These are phyloP conservation scores for Apiospora malaysiana DNA, from an alignment of 2,329 filamentous ascomycete species.

Conservation along the genomic window DNA sequence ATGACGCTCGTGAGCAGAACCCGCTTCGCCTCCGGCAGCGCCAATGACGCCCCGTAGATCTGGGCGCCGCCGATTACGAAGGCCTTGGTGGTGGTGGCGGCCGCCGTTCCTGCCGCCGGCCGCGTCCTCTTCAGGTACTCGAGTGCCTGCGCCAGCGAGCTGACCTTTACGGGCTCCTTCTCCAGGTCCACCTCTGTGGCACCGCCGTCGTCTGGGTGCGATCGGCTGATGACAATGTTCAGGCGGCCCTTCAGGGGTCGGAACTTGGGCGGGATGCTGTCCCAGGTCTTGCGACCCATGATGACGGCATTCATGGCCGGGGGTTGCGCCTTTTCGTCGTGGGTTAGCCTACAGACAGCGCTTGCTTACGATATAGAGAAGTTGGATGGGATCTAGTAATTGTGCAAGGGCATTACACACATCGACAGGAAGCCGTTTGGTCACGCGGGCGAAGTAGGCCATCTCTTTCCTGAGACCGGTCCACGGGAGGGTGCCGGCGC, in stretches of 20 bases:
- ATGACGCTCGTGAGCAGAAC: conserved; percentile 74
- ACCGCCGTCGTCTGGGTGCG: conserved; percentile 37
- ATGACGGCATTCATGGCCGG: conserved; percentile 74
- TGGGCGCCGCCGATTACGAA: conserved; percentile 92
- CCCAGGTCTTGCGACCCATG: conserved; percentile 98
- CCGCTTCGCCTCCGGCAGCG: conserved; percentile 59
- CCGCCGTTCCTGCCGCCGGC: conserved; percentile 50
- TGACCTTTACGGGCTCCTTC: conserved; percentile 62
- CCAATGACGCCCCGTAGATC: conserved; percentile 78
- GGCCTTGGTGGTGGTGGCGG: conserved; percentile 50
- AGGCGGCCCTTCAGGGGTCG: conserved; percentile 79
- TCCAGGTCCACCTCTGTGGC: conserved; percentile 30
- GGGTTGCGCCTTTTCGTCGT: conserved; percentile 32
- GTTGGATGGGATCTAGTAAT: neutral
- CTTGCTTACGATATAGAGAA: neutral
- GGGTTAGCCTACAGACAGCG: neutral
- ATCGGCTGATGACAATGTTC: conserved; percentile 80
- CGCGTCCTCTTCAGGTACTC: conserved; percentile 45
- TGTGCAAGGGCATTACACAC: conserved; percentile 35
- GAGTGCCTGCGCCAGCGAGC: conserved; percentile 65
- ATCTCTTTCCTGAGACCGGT: conserved; percentile 88
- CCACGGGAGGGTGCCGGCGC: conserved; percentile 83
- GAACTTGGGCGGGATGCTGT: conserved; percentile 80
- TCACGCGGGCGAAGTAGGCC: conserved; percentile 92
- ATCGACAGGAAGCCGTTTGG: conserved; percentile 63